Conservation (phyloP, 164 flowering plant species). For the Magnolia changhungtana region DNA sequence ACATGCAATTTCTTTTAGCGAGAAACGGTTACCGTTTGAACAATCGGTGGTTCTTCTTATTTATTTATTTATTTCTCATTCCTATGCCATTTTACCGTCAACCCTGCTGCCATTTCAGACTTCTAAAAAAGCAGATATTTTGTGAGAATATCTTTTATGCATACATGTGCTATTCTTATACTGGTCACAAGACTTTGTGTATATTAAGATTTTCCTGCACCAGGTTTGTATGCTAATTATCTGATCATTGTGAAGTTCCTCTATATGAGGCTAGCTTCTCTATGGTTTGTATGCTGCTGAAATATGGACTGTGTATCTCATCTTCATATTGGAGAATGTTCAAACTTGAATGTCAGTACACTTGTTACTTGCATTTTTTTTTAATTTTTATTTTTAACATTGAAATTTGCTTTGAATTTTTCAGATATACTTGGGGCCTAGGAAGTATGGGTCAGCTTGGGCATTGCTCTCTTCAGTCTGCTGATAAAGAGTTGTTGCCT, state of each 20-base stretch:
- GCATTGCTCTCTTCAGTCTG: constrained; percentile 86
- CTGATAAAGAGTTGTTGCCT: constrained; percentile 85
- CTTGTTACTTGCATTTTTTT: background rate
- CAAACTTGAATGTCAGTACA: background rate
- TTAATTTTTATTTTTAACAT: background rate
- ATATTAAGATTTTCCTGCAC: background rate
- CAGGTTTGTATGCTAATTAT: background rate
- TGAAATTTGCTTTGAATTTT: constrained; percentile 9
- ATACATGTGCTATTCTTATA: background rate
- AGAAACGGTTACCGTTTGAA: background rate
- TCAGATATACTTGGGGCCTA: constrained; percentile 94
- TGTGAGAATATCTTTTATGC: background rate
- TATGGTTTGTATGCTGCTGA: background rate
- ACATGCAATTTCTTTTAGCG: too few relatives aligned
- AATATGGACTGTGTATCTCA: background rate
- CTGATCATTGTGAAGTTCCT: background rate
- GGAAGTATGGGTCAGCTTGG: constrained; percentile 98
- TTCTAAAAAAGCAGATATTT: background rate
- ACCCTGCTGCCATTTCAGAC: too few relatives aligned
- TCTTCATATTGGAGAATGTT: background rate
- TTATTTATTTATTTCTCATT: too few relatives aligned
- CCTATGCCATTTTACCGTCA: background rate
- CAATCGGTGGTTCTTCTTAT: background rate
- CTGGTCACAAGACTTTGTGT: background rate
- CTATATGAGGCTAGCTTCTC: background rate